phyloP scores from a whole-genome alignment of 306 rosid genomes.

The Acacia acuminata region DNA sequence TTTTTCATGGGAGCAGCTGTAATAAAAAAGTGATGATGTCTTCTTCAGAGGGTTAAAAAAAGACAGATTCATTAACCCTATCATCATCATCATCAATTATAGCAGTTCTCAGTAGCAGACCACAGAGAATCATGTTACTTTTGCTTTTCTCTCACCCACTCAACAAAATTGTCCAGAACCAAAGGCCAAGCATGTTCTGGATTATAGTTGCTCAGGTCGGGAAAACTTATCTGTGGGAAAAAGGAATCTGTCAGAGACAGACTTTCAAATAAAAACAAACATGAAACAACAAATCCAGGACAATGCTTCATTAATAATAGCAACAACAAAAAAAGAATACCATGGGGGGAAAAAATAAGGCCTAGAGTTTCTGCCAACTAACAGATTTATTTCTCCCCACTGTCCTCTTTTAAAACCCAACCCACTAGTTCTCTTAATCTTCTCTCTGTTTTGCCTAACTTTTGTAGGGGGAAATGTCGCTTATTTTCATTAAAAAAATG shows the following conservation, averaged over 20 bases:
- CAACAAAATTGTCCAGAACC: slow-evolving; percentile 91
- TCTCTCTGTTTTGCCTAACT: not conserved
- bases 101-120: slow-evolving; percentile 26
- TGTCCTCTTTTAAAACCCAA: too few species aligned
- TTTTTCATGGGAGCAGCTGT: not conserved
- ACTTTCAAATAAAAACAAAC: not conserved
- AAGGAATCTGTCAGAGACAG: not conserved
- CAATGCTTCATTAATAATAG: not conserved
- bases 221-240: slow-evolving; percentile 75
- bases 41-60: slow-evolving; percentile 9
- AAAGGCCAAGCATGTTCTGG: slow-evolving; percentile 97
- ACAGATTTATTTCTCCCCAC: too few species aligned
- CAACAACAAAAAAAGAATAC: not conserved
- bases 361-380: not conserved
- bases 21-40: slow-evolving; percentile 11
- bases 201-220: slow-evolving; percentile 65
- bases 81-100: slow-evolving; percentile 24
- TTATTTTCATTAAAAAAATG: not conserved
- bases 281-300: not conserved
- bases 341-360: not conserved
- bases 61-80: slow-evolving; percentile 22
- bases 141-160: slow-evolving; percentile 76
- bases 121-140: slow-evolving; percentile 49
- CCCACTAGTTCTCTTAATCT: not conserved
- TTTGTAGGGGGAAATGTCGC: not conserved